A percentile compares a stretch with the other conserved stretches of the same genome.
Evolutionary conservation across 2,329 filamentous ascomycete species (phyloP).

Genomic region (Exophiala dermatitidis): DNA sequence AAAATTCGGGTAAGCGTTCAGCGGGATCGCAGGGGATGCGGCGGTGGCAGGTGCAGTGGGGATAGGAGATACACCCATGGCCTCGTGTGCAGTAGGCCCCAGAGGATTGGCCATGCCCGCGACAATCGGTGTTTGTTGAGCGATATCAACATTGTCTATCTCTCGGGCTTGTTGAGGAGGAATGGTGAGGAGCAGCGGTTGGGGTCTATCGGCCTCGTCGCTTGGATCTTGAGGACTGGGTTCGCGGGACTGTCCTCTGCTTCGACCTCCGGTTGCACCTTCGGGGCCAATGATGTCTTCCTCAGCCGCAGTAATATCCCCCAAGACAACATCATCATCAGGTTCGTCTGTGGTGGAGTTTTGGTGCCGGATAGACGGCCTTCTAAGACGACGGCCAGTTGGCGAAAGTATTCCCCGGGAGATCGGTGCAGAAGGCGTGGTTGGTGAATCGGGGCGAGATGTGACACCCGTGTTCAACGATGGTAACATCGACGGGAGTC

Average conservation of each 20-base stretch:
- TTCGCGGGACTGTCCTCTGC: slow-evolving; percentile 18
- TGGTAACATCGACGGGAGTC: slow-evolving; percentile 73
- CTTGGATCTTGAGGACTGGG: slow-evolving; percentile 18
- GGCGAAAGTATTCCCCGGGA: slow-evolving; percentile 49
- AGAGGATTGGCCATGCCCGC: slow-evolving; percentile 72
- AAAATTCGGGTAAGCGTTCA: slow-evolving; percentile 68
- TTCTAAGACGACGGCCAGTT: slow-evolving; percentile 54
- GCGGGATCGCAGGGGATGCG: slow-evolving; percentile 65
- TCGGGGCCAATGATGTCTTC: slow-evolving; percentile 46
- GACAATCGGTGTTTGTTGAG: slow-evolving; percentile 74
- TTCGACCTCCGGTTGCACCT: slow-evolving; percentile 68
- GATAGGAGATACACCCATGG: slow-evolving; percentile 66
- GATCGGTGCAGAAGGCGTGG: slow-evolving; percentile 67
- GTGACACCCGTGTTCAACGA: slow-evolving; percentile 60
- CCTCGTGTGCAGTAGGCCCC: slow-evolving; percentile 58
- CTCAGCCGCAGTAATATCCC: slow-evolving; percentile 66
- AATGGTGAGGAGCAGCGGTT: slow-evolving; percentile 61
- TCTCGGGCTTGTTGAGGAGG: slow-evolving; percentile 76
- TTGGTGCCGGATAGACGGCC: slow-evolving; percentile 84
- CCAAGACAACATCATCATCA: slow-evolving; percentile 80
- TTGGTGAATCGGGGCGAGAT: slow-evolving; percentile 89
- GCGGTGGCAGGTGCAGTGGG: slow-evolving; percentile 58
- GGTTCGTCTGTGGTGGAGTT: slow-evolving; percentile 77
- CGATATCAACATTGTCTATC: slow-evolving; percentile 87
- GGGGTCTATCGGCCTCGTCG: slow-evolving; percentile 8